Evolutionary conservation across 2,329 filamentous ascomycete genomes (phyloP), one percentile per base, ranked within the genome.

Genomic region (Juglanconis oblonga): DNA sequence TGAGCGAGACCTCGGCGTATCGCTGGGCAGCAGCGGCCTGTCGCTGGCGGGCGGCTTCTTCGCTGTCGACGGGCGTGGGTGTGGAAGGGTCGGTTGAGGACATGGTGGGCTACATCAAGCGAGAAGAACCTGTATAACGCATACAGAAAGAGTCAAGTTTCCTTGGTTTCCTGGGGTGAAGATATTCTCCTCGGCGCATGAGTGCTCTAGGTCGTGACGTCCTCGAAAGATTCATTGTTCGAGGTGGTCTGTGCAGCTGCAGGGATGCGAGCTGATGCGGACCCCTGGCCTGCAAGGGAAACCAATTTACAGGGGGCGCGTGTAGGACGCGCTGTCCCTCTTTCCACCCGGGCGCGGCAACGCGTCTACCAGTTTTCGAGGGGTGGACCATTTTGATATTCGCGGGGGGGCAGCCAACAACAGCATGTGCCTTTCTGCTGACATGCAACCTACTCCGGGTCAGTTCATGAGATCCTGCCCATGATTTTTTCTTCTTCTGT

Each of bases 1-100:
- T 63, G 5, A 63, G 54, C 13, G 61, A 63, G 31, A 63, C 47
- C 55, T 67, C 62, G n/a, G 61, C 61, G 55, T 50, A 62, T 32
- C 58, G 58, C 38, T 62, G 59, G 48, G 60, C 60, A 6, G 62
- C 62, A 40, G 61, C 61, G n/a, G 57, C 50, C 44, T 57, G 33
- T 32, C 35, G 45, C 29, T 51, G 45, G 36, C 45, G 50, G 6
- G 44, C 32, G 32, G 45, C 56, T 1, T 45, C 59, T 45, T 58
- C 36, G 31, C 4, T 35, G 42, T 50, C 3, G 45, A 47, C 5
- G 17, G 53, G 29, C 33, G 32, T 35, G 17, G 55, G 55, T 38
- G 56, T 13, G 17, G 58, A 24, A 11, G 52, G 32, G 9, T 45
- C 36, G 11, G 51, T 33, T 1, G 59, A 7, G 33, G 52, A 14